Evolutionary conservation across 164 flowering plant genomes (phyloP), one percentile per base, ranked within the genome.

Genomic region (Magnolia kwangsiensis): DNA sequence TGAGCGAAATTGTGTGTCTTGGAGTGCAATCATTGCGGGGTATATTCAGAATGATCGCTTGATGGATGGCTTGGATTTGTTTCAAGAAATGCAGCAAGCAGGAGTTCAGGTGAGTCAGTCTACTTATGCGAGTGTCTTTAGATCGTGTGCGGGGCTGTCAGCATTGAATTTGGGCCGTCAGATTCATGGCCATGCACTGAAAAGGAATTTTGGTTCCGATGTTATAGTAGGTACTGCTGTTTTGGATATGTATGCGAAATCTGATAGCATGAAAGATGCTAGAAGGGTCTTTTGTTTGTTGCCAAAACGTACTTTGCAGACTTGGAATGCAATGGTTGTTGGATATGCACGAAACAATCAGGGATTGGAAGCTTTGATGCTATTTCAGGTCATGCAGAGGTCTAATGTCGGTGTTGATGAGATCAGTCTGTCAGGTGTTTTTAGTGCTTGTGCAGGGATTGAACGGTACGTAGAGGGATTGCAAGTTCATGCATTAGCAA

Each of bases 211-310:
- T 72, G 87, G 82, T 50, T 72, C 64, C 6, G 98, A 93, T 84
- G 74, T 80, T 58, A 85, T 92, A 49, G 95, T 90, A 31, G 91
- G 90, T 67, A 93, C 96, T 67, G 94, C 97, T 27, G 85, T 86
- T 72, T 75, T 93, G 75, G 98, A 93, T 74, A 93, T 93, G 98
- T 93, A 93, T 78, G 87, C 91, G 20, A 93, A 93, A 76, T 89
- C 93, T 78, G 83, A 77, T 50, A 84, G 74, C 29, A 76, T 90
- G 71, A 16, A 18, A 29, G 87, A 85, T 83, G 95, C 96, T 81
- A 80, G 75, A 68, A 84, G 80, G 82, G 74, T 89, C 20, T 93
- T 93, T 80, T 76, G 78, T 76, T 72, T 19, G 11, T 73, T 92
- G 70, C 89, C 91, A 23, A 67, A 71, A 18, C 89, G 18, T 74